phyloP scores from a whole-genome alignment of 345 rosid species.

The Boechera divaricarpa region DNA sequence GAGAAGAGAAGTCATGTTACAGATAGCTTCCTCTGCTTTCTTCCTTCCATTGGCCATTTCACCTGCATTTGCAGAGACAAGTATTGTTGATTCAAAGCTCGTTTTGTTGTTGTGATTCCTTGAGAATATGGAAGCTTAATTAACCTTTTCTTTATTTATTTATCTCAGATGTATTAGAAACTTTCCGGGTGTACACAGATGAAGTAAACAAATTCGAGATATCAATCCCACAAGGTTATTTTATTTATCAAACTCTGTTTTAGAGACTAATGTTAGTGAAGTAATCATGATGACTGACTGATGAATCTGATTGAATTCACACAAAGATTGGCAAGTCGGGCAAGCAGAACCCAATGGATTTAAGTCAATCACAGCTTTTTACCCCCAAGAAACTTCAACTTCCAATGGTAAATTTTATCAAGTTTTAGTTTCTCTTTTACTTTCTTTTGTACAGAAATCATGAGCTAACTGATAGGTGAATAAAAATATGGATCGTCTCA shows the following conservation, averaged over 20 bases:
- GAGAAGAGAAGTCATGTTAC: conserved; percentile 68
- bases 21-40: conserved; percentile 53
- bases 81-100: conserved; percentile 1
- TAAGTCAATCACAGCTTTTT: conserved; percentile 88
- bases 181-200: conserved; percentile 67
- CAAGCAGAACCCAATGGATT: conserved; percentile 74
- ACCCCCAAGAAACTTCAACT: conserved; percentile 62
- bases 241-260: conserved; percentile 37
- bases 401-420: conserved; percentile 58
- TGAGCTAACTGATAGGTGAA: conserved; percentile 5
- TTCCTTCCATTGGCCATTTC: conserved; percentile 53
- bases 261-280: not conserved
- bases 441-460: not conserved
- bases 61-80: conserved; percentile 52
- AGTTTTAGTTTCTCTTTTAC: not conserved
- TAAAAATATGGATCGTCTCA: conserved; percentile 9
- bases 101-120: not conserved
- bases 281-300: not conserved
- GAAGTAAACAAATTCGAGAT: conserved; percentile 82
- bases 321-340: conserved; percentile 76
- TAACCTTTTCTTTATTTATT: not conserved
- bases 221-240: conserved; percentile 75
- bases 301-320: conserved; percentile 10
- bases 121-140: conserved; percentile 37
- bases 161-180: conserved; percentile 47